A percentile compares a stretch with the other conserved stretches of the same genome.
These are phyloP conservation scores for Ceratobasidium sp. DNA, from an alignment of 1,284 basidiomycete species.

Conservation along the genomic window DNA sequence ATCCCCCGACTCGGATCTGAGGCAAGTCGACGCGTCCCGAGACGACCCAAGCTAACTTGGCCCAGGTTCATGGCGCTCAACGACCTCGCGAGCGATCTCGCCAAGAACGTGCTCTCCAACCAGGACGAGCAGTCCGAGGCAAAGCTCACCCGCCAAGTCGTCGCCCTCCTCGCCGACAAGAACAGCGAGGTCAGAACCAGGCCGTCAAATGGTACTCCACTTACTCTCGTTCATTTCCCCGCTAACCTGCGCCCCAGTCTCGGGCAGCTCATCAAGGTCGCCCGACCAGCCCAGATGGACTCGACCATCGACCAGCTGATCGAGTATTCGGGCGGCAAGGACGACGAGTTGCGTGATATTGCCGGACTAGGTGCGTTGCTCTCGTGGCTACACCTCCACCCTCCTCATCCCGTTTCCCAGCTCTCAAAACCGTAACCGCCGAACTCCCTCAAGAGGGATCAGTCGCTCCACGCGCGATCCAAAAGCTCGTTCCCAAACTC, in stretches of 20 bases:
- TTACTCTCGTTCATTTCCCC: constrained; percentile 16
- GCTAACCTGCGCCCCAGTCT: constrained; percentile 58
- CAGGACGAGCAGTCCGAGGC: constrained; percentile 84
- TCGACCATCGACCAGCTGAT: constrained; percentile 87
- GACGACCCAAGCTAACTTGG: constrained; percentile 41
- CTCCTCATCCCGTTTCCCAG: constrained; percentile 52
- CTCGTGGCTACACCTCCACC: not conserved
- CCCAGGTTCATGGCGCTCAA: constrained; percentile 92
- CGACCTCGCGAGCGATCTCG: constrained; percentile 88
- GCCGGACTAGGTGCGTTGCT: constrained; percentile 79
- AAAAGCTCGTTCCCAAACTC: constrained; percentile 85
- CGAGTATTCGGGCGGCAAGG: constrained; percentile 81
- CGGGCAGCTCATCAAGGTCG: constrained; percentile 85
- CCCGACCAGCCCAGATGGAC: constrained; percentile 83
- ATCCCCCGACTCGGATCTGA: constrained; percentile 82
- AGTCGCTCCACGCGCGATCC: constrained; percentile 80
- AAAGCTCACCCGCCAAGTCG: constrained; percentile 79
- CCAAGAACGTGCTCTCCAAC: constrained; percentile 70
- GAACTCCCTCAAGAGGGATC: constrained; percentile 84
- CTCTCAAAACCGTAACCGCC: constrained; percentile 92
- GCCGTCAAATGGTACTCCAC: constrained; percentile 86
- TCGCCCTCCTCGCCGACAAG: constrained; percentile 87
- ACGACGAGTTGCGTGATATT: constrained; percentile 92
- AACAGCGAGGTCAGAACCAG: constrained; percentile 97
- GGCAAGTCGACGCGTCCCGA: constrained; percentile 53